These are phyloP conservation scores for Scorias spongiosa DNA, from an alignment of 2,329 filamentous ascomycete genomes.

Conservation along the genomic window DNA sequence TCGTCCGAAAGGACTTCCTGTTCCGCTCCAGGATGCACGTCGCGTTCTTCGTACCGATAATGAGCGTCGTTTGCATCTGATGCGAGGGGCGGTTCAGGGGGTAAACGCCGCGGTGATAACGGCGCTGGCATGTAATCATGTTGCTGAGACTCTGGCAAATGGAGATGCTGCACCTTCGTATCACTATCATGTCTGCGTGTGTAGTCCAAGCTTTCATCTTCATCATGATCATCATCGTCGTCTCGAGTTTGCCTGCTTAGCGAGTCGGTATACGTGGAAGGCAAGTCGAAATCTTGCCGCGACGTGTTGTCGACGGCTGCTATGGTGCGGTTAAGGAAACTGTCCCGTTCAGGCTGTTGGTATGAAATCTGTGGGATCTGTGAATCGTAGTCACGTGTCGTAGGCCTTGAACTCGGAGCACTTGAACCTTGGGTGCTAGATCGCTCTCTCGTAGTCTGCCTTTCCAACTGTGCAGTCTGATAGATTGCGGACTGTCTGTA, in stretches of 20 bases:
- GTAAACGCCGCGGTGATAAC: conserved; percentile 48
- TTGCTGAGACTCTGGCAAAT: conserved; percentile 20
- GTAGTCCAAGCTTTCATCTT: conserved; percentile 3
- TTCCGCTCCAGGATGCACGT: neutral
- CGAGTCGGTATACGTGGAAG: conserved; percentile 3
- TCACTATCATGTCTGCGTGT: neutral
- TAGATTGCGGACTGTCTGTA: conserved; percentile 26
- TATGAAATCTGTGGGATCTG: conserved; percentile 6
- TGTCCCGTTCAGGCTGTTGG: conserved; percentile 8
- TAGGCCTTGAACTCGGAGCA: neutral
- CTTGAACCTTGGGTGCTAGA: neutral
- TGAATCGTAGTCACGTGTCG: conserved; percentile 22
- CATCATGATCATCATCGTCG: neutral
- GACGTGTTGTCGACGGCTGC: conserved; percentile 11
- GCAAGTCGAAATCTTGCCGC: neutral
- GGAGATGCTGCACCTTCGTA: conserved; percentile 4
- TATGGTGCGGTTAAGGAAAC: conserved; percentile 16
- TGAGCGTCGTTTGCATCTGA: conserved; percentile 6
- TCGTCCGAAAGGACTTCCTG: conserved; percentile 1
- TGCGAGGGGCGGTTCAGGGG: conserved; percentile 27
- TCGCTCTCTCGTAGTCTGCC: neutral
- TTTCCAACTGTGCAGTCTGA: conserved; percentile 28
- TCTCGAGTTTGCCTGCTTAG: neutral
- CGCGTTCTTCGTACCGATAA: conserved; percentile 3
- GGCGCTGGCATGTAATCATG: conserved; percentile 51